phyloP scores from a whole-genome alignment of 2,329 filamentous ascomycete genomes.

The Botryotinia globosa region DNA sequence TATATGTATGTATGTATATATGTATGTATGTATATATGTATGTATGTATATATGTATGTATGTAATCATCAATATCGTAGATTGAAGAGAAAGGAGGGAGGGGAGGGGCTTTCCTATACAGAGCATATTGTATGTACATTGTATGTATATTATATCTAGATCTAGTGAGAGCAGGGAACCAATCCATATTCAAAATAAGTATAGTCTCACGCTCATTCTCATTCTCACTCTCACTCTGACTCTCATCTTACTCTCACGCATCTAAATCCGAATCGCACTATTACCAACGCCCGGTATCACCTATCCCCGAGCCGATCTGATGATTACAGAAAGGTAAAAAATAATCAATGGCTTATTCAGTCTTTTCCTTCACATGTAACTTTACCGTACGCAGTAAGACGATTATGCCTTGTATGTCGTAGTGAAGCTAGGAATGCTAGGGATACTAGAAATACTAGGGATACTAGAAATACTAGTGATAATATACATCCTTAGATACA shows the following conservation, averaged over 20 bases:
- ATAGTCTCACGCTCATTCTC: not conserved
- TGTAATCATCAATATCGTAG: no score
- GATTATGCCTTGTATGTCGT: slow-evolving; percentile 3
- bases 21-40: not conserved
- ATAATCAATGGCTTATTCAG: not conserved
- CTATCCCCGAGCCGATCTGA: not conserved
- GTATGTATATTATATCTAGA: no score
- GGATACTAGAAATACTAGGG: no score
- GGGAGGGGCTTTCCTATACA: not conserved
- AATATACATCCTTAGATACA: not conserved
- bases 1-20: not conserved
- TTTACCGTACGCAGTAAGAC: not conserved
- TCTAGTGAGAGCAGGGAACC: not conserved
- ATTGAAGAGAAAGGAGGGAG: not conserved
- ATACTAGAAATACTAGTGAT: not conserved
- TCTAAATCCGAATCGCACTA: not conserved
- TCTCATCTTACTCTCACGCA: not conserved
- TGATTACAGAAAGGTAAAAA: not conserved
- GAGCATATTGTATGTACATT: not conserved
- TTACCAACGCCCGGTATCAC: not conserved
- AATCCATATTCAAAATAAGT: not conserved
- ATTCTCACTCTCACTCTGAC: not conserved
- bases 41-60: not conserved
- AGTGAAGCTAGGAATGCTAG: not conserved
- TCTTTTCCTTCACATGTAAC: not conserved